phyloP scores from a whole-genome alignment of 2,329 filamentous ascomycete genomes.

The Stagonosporopsis tanaceti region DNA sequence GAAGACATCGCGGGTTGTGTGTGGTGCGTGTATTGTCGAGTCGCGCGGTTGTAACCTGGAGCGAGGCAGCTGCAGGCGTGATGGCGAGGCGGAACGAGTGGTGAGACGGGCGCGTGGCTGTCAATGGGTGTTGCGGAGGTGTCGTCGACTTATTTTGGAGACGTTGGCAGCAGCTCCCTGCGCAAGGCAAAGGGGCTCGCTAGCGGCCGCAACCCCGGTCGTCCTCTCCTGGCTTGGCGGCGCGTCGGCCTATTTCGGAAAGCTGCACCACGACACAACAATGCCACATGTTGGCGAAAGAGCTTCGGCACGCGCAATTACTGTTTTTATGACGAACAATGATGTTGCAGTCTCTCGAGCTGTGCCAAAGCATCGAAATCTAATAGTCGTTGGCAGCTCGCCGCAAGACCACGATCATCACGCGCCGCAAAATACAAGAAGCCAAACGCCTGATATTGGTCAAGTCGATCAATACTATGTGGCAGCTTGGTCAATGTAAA shows the following conservation, averaged over 20 bases:
- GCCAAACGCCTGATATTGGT: background rate
- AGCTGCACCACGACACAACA: constrained; percentile 19
- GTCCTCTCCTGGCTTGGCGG: constrained; percentile 42
- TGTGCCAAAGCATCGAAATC: no score
- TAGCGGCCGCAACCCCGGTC: constrained; percentile 43
- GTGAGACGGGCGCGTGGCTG: constrained; percentile 28
- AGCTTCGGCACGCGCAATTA: background rate
- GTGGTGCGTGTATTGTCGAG: constrained; percentile 29
- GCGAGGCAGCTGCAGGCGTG: constrained; percentile 29
- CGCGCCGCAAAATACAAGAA: background rate
- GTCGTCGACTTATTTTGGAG: constrained; percentile 51
- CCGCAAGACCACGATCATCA: background rate
- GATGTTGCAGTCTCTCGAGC: no score
- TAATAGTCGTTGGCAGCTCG: background rate
- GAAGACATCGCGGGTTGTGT: constrained; percentile 47
- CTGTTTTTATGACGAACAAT: background rate
- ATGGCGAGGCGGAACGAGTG: constrained; percentile 31
- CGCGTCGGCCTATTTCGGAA: constrained; percentile 30
- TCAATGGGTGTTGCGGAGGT: constrained; percentile 39
- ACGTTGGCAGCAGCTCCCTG: constrained; percentile 49
- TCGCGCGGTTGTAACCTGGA: constrained; percentile 31
- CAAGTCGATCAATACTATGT: background rate
- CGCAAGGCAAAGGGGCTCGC: constrained; percentile 51
- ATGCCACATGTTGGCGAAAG: background rate
- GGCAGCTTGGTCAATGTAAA: background rate